phyloP scores from a whole-genome alignment of 1,284 basidiomycete genomes.

The Melampsora larici-populina region DNA sequence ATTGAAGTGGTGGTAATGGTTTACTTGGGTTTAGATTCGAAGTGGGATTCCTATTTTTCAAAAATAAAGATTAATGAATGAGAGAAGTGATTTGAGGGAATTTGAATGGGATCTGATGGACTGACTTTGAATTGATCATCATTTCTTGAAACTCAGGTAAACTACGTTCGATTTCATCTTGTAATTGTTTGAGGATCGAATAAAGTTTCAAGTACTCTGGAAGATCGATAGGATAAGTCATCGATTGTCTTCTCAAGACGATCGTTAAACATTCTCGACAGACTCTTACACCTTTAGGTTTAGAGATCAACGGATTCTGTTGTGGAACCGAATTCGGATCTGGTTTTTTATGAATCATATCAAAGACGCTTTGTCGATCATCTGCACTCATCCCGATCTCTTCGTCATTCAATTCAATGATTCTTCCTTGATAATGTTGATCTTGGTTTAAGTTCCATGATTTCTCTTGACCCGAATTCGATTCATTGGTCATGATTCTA shows the following conservation, averaged over 20 bases:
- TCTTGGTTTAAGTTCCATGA: not conserved
- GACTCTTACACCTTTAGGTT: slow-evolving; percentile 50
- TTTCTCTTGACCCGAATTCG: too few relatives aligned
- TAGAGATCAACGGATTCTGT: not conserved
- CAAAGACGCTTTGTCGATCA: not conserved
- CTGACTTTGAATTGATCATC: slow-evolving; percentile 61
- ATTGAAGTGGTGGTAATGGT: not conserved
- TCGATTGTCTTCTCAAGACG: slow-evolving; percentile 48
- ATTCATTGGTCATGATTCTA: too few relatives aligned
- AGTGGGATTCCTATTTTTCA: not conserved
- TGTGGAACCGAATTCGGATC: slow-evolving; percentile 31
- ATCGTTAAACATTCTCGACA: slow-evolving; percentile 51
- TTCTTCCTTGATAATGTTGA: not conserved
- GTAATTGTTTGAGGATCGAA: slow-evolving; percentile 69
- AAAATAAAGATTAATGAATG: not conserved
- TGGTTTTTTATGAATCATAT: slow-evolving; percentile 45
- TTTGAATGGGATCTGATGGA: slow-evolving; percentile 27
- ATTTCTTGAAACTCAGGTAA: slow-evolving; percentile 71
- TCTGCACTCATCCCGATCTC: slow-evolving; percentile 3
- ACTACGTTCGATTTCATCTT: slow-evolving; percentile 69
- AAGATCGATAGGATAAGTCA: slow-evolving; percentile 43
- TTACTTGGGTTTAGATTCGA: not conserved
- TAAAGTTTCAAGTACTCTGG: slow-evolving; percentile 53
- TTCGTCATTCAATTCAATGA: slow-evolving; percentile 19
- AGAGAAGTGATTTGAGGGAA: too few relatives aligned